Evolutionary conservation across 257 asterid species (phyloP).

Genomic region (Solanum raphanifolium): DNA sequence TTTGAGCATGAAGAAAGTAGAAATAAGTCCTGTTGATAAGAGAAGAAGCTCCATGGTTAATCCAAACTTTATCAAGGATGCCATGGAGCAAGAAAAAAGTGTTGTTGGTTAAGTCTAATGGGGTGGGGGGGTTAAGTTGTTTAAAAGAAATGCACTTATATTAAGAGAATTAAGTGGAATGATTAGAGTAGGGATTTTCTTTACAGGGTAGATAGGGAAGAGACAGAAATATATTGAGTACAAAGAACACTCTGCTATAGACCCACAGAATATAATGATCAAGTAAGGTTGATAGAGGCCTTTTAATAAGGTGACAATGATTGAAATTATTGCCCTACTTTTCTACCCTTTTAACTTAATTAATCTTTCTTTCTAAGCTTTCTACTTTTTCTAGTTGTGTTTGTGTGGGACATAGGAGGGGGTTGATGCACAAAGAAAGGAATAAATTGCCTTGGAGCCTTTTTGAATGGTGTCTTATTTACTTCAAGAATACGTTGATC

Average conservation of each 20-base stretch:
- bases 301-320: not conserved
- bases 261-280: not conserved
- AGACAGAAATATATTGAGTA: not conserved
- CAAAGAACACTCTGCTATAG: not conserved
- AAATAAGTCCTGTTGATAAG: conserved; percentile 29
- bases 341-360: not conserved
- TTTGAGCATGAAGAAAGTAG: conserved; percentile 21
- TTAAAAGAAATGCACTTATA: not conserved
- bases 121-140: not conserved
- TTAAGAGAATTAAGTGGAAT: not conserved
- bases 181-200: not conserved
- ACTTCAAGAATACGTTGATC: too few relatives aligned
- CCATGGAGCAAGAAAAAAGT: conserved; percentile 10
- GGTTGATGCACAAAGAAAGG: not conserved
- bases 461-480: too few relatives aligned
- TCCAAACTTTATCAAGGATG: conserved; percentile 20
- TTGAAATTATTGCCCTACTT: not conserved
- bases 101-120: not conserved
- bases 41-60: conserved; percentile 35
- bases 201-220: conserved; percentile 1
- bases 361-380: not conserved
- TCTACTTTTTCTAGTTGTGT: not conserved
- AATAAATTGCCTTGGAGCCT: too few relatives aligned
- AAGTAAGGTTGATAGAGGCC: not conserved
- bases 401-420: not conserved